phyloP scores from a whole-genome alignment of 2,329 filamentous ascomycete species.

The Pseudocercospora eumusae region DNA sequence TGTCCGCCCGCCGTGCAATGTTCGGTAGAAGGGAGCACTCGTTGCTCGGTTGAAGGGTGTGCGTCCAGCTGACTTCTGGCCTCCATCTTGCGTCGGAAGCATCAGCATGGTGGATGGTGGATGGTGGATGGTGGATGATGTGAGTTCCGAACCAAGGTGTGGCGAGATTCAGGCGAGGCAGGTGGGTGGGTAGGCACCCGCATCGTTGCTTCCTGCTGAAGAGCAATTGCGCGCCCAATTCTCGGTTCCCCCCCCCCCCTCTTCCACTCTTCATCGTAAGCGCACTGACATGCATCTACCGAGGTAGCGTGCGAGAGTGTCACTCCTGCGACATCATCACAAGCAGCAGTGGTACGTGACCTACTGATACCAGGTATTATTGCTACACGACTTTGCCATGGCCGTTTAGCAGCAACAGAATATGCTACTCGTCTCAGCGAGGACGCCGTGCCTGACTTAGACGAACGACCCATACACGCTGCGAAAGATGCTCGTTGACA shows the following conservation, averaged over 20 bases:
- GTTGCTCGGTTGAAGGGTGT: background rate
- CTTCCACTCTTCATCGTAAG: background rate
- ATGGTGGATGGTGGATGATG: background rate
- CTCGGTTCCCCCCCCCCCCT: background rate
- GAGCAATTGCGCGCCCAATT: too few relatives aligned
- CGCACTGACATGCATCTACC: background rate
- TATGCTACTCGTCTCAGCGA: background rate
- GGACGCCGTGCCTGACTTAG: background rate
- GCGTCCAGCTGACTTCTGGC: background rate
- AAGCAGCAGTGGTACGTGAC: background rate
- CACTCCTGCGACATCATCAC: background rate
- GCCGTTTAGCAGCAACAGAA: background rate
- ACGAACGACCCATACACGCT: background rate
- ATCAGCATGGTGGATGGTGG: too few relatives aligned
- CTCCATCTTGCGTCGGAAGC: background rate
- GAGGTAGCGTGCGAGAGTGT: background rate
- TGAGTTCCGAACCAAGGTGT: background rate
- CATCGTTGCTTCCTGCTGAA: background rate
- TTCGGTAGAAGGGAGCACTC: background rate
- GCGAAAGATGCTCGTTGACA: background rate
- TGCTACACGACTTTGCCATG: background rate
- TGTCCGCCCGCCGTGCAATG: background rate
- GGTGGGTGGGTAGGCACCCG: background rate
- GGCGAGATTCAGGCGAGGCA: background rate
- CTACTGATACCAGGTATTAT: too few relatives aligned